Evolutionary conservation across 768 basidiomycete species (phyloP), one percentile per base, ranked within the genome.

Genomic region (Strobilomyces echinocephalus): DNA sequence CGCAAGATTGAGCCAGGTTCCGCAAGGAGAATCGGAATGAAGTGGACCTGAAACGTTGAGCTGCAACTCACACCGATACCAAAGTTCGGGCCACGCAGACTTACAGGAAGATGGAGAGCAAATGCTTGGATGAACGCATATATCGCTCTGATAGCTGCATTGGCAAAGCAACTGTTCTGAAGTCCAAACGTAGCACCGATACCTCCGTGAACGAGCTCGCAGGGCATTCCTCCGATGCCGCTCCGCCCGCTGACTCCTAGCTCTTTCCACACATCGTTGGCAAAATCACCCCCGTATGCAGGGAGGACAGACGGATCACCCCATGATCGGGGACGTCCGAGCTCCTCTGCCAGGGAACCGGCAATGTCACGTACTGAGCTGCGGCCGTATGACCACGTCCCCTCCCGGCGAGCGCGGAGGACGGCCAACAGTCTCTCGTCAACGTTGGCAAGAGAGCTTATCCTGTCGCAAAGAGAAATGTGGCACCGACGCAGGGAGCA

Each of bases 191-290:
- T 72, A 20, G 72, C 62, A 33, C 78, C 78, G 35, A 82, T 69
- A n/a, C 73, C 66, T 10, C 79, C 81, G 59, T 91, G 89, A 1
- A 91, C 79, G 4, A 90, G 60, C 62, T 89, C 84, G 60, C 89
- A 91, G 2, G 89, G 89, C 8, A 91, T 56, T 2, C 89, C 89
- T 3, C 87, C 89, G 4, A 87, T 63, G 4, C 80, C 77, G 1
- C 65, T 39, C 43, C 89, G 69, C 21, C 73, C 78, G 8, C 58
- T 66, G 1, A 90, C 76, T 1, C 80, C 80, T 8, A 91, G 63
- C 11, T 58, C 56, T 47, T 76, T 73, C 89, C 88, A 91, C 6
- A 66, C 62, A 2, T 69, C 63, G 56, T 76, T 71, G 4, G 87
- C 84, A 5, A 61, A 18, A 21, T 67, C 48, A 11, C 85, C 84